Evolutionary conservation across 345 rosid species (phyloP), one percentile per base, ranked within the genome.

Genomic region (Kandelia obovata): DNA sequence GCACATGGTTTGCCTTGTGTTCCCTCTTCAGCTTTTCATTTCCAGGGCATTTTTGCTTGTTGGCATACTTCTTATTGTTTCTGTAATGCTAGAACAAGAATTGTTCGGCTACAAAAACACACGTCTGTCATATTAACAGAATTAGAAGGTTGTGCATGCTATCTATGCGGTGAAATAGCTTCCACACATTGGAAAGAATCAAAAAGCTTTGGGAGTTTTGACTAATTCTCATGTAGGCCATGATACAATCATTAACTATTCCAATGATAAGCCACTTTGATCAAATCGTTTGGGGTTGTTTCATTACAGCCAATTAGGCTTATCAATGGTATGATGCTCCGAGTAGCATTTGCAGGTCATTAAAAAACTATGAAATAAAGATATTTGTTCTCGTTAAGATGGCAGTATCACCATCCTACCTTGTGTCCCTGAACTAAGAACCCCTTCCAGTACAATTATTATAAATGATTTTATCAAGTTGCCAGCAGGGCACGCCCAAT

Each of bases 361-460:
- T 58, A 60, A 34, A 34, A 6, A 47, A 59, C 64, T 27, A 51
- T 53, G n/a, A 37, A 62, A 65, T 53, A 68, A 60, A 19, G 71
- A 47, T 58, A 34, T 71, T 64, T 76, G 73, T 49, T 53, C 60
- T 60, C 39, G 7, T 68, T 68, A 66, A 71, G 61, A 43, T 13
- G 49, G 49, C 49, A 43, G 49, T 21, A 68, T 67, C 62, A 47
- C 49, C 27, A 60, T 46, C 49, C 51, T 37, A 25, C 49, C 11
- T 70, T 64, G 71, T 82, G 73, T 73, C 73, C 26, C 21, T 53
- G 9, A 59, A 75, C 67, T 59, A 63, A 53, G 20, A 64, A 37
- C 72, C 64, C 51, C 59, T 70, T 67, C 59, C 43, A 52, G 27
- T 71, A 73, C 68, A 58, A 65, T 58, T 52, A 74, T 46, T 20